phyloP scores from a whole-genome alignment of 2,329 filamentous ascomycete genomes.

The Taxawa tesnikishii region DNA sequence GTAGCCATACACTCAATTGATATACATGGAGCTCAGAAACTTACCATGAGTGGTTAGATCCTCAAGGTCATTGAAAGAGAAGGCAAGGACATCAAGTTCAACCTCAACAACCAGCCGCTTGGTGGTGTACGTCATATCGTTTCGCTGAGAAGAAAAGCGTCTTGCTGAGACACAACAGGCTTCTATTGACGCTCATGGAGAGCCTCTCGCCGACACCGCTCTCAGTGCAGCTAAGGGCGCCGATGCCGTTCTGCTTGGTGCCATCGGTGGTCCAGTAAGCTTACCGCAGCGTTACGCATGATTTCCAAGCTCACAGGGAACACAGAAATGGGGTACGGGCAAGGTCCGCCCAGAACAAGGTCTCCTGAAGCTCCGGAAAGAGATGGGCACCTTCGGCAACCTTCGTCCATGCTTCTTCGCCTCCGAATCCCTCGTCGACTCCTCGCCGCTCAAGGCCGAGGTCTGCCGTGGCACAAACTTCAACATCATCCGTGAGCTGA shows the following conservation, averaged over 20 bases:
- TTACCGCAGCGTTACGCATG: too few species aligned
- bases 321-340: conserved; percentile 78
- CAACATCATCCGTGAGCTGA: conserved; percentile 84
- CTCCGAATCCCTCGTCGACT: conserved; percentile 69
- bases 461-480: conserved; percentile 84
- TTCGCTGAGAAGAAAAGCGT: conserved; percentile 2
- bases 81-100: conserved; percentile 65
- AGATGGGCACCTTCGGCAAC: conserved; percentile 90
- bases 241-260: conserved; percentile 82
- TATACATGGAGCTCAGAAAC: not conserved
- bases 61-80: conserved; percentile 66
- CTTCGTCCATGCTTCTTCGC: conserved; percentile 93
- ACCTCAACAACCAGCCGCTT: conserved; percentile 79
- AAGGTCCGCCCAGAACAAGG: conserved; percentile 84
- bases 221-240: conserved; percentile 72
- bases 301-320: conserved; percentile 1
- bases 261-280: conserved; percentile 77
- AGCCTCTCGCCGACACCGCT: conserved; percentile 69
- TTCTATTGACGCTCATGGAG: conserved; percentile 74
- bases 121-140: conserved; percentile 62
- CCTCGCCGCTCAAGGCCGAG: conserved; percentile 74
- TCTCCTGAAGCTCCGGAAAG: conserved; percentile 79
- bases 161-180: conserved; percentile 40
- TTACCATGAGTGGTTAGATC: conserved; percentile 40
- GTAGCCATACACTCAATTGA: conserved; percentile 30